Percentiles rank a stretch among this genome's conserved stretches.
These are phyloP conservation scores for Apiotrichum montevideense DNA, from an alignment of 1,284 basidiomycete genomes.

Conservation along the genomic window DNA sequence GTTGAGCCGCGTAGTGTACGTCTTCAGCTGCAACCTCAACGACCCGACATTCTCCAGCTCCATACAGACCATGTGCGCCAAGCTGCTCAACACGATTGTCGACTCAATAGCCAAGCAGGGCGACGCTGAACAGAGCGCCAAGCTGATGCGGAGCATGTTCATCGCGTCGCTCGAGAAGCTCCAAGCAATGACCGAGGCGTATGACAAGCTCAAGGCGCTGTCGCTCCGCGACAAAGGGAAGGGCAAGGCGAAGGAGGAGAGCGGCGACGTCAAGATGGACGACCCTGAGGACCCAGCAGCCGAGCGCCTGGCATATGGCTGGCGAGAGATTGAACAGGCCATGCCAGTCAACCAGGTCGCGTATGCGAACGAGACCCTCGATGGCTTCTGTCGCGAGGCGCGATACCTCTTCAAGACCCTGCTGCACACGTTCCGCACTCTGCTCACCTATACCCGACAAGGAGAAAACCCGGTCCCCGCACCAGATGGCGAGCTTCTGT, in stretches of 20 bases:
- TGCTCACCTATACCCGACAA: constrained; percentile 71
- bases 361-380: constrained; percentile 68
- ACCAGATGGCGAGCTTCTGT: constrained; percentile 74
- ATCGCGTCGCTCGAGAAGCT: constrained; percentile 83
- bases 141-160: constrained; percentile 67
- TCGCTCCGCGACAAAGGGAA: constrained; percentile 39
- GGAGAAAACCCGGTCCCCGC: constrained; percentile 65
- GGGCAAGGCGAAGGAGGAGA: constrained; percentile 39
- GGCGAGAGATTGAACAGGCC: constrained; percentile 64
- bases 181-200: constrained; percentile 66
- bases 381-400: constrained; percentile 67
- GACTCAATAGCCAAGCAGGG: constrained; percentile 77
- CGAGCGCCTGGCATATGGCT: constrained; percentile 40
- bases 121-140: constrained; percentile 59
- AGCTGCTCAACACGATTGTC: constrained; percentile 84
- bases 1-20: constrained; percentile 71
- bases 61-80: constrained; percentile 87
- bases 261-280: constrained; percentile 15
- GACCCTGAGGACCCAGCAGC: constrained; percentile 21
- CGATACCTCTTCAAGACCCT: constrained; percentile 82
- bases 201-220: constrained; percentile 48
- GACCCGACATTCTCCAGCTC: constrained; percentile 75
- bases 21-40: constrained; percentile 84
- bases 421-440: constrained; percentile 81
- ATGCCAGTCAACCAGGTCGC: constrained; percentile 68